phyloP scores from a whole-genome alignment of 345 rosid genomes.

The Leavenworthia alabamica region DNA sequence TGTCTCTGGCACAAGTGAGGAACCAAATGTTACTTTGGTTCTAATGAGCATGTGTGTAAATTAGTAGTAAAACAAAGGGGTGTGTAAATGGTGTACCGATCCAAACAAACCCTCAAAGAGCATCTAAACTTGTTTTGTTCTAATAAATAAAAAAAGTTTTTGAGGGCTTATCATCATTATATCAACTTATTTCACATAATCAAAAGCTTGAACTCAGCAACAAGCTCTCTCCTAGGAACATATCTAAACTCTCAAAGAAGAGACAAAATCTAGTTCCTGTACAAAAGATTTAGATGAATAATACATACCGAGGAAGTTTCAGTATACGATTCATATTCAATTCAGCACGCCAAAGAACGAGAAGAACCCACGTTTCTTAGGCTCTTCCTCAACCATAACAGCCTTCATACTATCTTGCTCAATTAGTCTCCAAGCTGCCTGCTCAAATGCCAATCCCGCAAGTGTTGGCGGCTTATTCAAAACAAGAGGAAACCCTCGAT shows the following conservation, averaged over 20 bases:
- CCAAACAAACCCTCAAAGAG: not conserved
- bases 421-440: conserved; percentile 98
- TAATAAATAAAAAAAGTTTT: conserved; percentile 12
- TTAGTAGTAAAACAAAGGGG: conserved; percentile 15
- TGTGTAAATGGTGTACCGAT: not conserved
- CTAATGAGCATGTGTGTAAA: conserved; percentile 34
- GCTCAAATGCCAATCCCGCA: conserved; percentile 95
- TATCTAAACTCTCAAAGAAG: conserved; percentile 21
- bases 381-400: conserved; percentile 92
- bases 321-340: not conserved
- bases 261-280: conserved; percentile 31
- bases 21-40: conserved; percentile 21
- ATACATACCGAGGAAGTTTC: conserved; percentile 21
- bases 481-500: conserved; percentile 84
- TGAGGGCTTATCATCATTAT: conserved; percentile 14
- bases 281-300: conserved; percentile 23
- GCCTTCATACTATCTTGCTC: conserved; percentile 98
- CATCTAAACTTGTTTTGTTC: conserved; percentile 10
- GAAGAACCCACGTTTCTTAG: conserved; percentile 81
- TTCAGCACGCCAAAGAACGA: conserved; percentile 75
- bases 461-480: conserved; percentile 85
- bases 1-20: conserved; percentile 32
- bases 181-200: not conserved
- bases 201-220: conserved; percentile 27
- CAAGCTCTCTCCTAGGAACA: conserved; percentile 15